phyloP scores from a whole-genome alignment of 2,329 filamentous ascomycete genomes.

The Colletotrichum eleusines region DNA sequence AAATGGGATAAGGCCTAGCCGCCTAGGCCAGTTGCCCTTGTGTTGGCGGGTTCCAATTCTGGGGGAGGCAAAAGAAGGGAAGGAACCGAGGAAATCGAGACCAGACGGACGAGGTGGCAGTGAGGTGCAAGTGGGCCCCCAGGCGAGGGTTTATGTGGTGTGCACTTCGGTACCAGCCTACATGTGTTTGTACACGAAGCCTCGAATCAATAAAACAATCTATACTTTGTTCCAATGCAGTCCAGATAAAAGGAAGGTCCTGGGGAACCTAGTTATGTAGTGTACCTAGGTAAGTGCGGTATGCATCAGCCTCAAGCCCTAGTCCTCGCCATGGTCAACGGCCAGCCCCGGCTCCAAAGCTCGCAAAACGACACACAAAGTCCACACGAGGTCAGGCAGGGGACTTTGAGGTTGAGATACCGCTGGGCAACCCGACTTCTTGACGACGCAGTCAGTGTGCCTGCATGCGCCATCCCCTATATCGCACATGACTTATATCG shows the following conservation, averaged over 20 bases:
- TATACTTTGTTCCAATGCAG: neutral
- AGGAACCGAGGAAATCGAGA: conserved; percentile 16
- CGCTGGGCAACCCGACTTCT: no score
- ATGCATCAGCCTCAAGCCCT: no score
- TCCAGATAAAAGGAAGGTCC: neutral
- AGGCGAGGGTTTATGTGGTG: no score
- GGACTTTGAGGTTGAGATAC: no score
- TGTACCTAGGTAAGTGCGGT: no score
- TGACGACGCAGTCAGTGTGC: neutral
- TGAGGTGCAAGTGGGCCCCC: conserved; percentile 19
- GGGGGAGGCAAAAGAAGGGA: conserved; percentile 28
- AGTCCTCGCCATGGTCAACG: no score
- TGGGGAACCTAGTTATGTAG: no score
- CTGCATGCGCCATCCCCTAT: conserved; percentile 4
- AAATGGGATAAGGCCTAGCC: conserved; percentile 25
- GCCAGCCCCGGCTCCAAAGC: no score
- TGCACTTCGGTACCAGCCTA: no score
- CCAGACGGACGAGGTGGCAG: conserved; percentile 25
- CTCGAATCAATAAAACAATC: conserved; percentile 27
- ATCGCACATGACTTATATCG: neutral
- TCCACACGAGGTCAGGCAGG: no score
- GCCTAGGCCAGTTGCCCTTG: conserved; percentile 22
- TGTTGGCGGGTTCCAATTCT: conserved; percentile 9
- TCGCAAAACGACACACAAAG: no score
- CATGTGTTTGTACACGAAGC: neutral